A percentile compares a stretch with the other conserved stretches of the same genome.
phyloP scores from a whole-genome alignment of 768 basidiomycete species.

The Panus rudis region DNA sequence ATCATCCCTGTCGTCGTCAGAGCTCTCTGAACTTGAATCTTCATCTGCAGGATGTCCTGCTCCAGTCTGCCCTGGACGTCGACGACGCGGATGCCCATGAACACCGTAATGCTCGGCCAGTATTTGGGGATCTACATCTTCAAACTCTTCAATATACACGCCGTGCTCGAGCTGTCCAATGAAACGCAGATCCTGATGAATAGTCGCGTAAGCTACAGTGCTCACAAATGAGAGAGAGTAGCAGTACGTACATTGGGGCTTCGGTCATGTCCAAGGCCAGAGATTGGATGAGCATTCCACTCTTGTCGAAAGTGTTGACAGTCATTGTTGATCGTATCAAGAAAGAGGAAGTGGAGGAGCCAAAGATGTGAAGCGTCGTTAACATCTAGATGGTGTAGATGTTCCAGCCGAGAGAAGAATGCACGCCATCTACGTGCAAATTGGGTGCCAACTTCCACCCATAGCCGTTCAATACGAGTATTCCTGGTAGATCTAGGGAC shows the following conservation, averaged over 20 bases:
- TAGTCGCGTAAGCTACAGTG: not conserved
- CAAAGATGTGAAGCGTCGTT: constrained; percentile 31
- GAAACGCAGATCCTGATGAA: constrained; percentile 13
- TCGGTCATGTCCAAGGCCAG: constrained; percentile 16
- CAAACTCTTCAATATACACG: constrained; percentile 10
- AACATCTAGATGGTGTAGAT: constrained; percentile 26
- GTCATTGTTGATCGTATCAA: constrained; percentile 30
- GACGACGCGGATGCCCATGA: not conserved
- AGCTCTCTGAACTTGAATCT: not conserved
- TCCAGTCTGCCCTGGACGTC: constrained; percentile 3
- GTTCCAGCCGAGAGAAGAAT: constrained; percentile 33
- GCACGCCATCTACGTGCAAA: constrained; percentile 35
- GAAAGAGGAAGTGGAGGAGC: constrained; percentile 37
- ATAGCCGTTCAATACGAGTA: constrained; percentile 36
- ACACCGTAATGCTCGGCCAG: constrained; percentile 13
- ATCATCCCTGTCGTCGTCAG: no score
- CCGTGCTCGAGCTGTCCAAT: constrained; percentile 13
- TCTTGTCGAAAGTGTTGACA: constrained; percentile 26
- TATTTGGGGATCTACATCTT: constrained; percentile 10
- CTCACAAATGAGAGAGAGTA: not conserved
- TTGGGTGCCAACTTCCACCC: constrained; percentile 35
- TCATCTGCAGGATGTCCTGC: constrained; percentile 8
- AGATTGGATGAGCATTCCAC: constrained; percentile 37
- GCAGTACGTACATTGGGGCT: constrained; percentile 13
- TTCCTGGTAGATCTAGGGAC: constrained; percentile 31